phyloP scores from a whole-genome alignment of 108 stramenopile species.

The Skeletonema costatum region DNA sequence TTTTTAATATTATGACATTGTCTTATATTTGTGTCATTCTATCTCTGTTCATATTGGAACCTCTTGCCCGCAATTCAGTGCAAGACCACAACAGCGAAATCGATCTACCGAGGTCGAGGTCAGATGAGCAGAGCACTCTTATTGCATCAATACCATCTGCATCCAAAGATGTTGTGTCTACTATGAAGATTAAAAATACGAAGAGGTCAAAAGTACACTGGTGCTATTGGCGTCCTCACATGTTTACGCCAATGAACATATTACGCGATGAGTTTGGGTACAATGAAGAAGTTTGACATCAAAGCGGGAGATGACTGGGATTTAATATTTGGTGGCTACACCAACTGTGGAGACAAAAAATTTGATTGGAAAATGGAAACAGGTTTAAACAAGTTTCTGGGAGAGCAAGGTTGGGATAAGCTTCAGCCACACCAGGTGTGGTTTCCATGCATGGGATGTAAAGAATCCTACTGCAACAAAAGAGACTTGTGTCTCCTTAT shows the following conservation, averaged over 20 bases:
- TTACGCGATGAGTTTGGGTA: conserved; percentile 2
- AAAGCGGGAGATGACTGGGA: conserved; percentile 7
- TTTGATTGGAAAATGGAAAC: conserved; percentile 10
- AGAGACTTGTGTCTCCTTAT: conserved; percentile 1
- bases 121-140: no score
- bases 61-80: no score
- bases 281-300: not conserved
- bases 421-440: conserved; percentile 5
- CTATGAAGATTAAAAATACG: not conserved
- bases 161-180: no score
- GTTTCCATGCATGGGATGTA: conserved; percentile 20
- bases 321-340: conserved; percentile 18
- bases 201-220: not conserved
- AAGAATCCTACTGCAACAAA: conserved; percentile 1
- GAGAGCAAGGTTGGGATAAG: conserved; percentile 5
- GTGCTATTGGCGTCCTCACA: not conserved
- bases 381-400: conserved; percentile 2
- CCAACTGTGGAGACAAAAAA: not conserved
- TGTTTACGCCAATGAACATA: not conserved
- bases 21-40: no score
- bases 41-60: no score
- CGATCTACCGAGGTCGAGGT: no score
- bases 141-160: no score
- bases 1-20: no score
- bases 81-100: no score